Evolutionary conservation across 108 stramenopile species (phyloP).

Genomic region (Nannochloropsis oceanica): DNA sequence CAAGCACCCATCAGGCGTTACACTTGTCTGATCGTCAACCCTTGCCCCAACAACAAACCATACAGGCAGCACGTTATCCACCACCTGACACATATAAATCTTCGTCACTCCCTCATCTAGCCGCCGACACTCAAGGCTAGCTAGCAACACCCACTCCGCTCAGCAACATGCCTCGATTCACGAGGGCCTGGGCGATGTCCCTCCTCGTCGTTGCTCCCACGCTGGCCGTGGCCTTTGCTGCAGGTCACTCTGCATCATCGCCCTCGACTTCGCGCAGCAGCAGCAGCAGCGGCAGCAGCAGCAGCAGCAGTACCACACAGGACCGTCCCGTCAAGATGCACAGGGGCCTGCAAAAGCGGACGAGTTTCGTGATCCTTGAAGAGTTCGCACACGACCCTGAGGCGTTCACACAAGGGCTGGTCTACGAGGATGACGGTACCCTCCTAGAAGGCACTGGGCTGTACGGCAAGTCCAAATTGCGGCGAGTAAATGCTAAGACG

Average conservation of each 20-base stretch:
- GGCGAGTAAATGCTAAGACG: slow-evolving; percentile 17
- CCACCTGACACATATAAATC: too few species aligned
- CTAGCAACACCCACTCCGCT: too few species aligned
- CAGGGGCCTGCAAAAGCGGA: neutral
- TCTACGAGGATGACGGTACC: slow-evolving; percentile 6
- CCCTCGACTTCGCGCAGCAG: neutral
- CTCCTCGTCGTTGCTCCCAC: neutral
- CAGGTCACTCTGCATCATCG: neutral
- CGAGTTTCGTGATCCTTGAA: neutral
- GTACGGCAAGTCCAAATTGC: slow-evolving; percentile 20
- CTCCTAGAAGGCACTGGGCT: slow-evolving; percentile 33
- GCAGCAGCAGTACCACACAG: neutral
- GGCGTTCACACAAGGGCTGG: slow-evolving; percentile 29
- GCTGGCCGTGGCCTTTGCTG: neutral
- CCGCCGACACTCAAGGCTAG: too few species aligned
- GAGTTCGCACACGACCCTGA: neutral
- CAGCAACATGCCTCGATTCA: neutral
- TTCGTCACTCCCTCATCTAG: too few species aligned
- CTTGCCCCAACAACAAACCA: too few species aligned
- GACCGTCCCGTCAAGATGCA: neutral
- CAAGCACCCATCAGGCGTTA: too few species aligned
- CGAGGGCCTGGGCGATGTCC: neutral
- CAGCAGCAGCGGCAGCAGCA: neutral
- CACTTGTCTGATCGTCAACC: too few species aligned
- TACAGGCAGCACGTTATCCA: too few species aligned